A percentile compares a stretch with the other conserved stretches of the same genome.
These are phyloP conservation scores for Eimeria tenella DNA, from an alignment of 169 alveolate species.

Conservation along the genomic window DNA sequence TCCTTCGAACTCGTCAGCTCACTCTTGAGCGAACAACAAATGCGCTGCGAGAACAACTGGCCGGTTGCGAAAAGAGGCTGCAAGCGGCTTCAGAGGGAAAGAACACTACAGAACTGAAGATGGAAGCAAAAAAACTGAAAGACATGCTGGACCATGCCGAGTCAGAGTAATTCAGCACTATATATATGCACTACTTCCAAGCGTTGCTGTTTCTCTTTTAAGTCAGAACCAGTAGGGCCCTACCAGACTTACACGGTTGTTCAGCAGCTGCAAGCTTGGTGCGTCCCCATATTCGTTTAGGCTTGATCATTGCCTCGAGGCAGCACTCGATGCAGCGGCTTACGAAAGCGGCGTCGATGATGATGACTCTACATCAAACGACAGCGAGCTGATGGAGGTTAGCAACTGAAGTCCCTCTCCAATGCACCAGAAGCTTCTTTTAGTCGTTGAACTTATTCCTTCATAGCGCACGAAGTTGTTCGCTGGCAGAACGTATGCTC, in stretches of 20 bases:
- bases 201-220: not conserved
- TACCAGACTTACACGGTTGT: too few species aligned
- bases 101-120: not conserved
- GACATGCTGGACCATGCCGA: slow-evolving; percentile 2
- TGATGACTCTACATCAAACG: not conserved
- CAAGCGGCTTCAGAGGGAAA: not conserved
- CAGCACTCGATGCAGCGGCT: slow-evolving; percentile 10
- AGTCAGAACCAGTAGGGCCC: too few species aligned
- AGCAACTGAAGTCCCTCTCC: not conserved
- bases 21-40: slow-evolving; percentile 28
- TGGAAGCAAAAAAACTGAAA: not conserved
- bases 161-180: slow-evolving; percentile 21
- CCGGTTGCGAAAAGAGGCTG: not conserved
- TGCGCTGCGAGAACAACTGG: not conserved
- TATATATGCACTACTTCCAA: not conserved
- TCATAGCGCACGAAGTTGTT: not conserved
- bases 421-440: not conserved
- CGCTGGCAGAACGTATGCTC: not conserved
- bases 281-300: not conserved
- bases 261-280: too few species aligned
- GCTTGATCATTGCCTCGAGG: slow-evolving; percentile 39
- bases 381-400: slow-evolving; percentile 7
- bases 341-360: slow-evolving; percentile 14
- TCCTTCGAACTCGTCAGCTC: slow-evolving; percentile 11
- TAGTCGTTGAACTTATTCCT: not conserved